phyloP scores from a whole-genome alignment of 768 basidiomycete genomes.

The Imleria badia region DNA sequence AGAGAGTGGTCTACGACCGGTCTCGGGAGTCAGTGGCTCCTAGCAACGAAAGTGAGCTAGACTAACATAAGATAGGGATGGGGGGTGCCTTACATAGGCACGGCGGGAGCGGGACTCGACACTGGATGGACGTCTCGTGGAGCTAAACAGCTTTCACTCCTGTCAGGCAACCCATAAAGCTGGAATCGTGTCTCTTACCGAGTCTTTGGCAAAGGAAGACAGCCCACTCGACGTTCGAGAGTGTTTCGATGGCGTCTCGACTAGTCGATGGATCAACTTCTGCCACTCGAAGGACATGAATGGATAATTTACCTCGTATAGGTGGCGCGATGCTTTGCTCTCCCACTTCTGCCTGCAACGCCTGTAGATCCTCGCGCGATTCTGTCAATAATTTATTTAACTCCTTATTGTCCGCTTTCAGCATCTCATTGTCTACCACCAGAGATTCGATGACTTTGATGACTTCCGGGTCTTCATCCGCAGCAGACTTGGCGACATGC shows the following conservation, averaged over 20 bases:
- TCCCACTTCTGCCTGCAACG: constrained; percentile 71
- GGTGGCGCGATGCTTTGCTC: constrained; percentile 58
- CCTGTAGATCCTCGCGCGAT: constrained; percentile 72
- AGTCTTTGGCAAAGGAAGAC: constrained; percentile 44
- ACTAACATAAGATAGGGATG: background rate
- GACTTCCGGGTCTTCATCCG: constrained; percentile 55
- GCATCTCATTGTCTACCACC: constrained; percentile 78
- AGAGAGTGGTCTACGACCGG: constrained; percentile 41
- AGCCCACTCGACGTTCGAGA: constrained; percentile 45
- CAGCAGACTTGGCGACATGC: constrained; percentile 39
- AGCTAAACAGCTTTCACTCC: constrained; percentile 21
- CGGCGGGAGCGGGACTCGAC: constrained; percentile 32
- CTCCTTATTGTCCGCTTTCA: constrained; percentile 82
- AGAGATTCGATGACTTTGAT: constrained; percentile 76
- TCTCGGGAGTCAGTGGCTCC: constrained; percentile 50
- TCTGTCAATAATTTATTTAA: constrained; percentile 72
- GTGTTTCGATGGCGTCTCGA: constrained; percentile 38
- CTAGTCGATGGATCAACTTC: constrained; percentile 19
- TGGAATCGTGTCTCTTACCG: constrained; percentile 37
- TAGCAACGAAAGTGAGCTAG: constrained; percentile 18
- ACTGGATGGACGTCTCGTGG: constrained; percentile 35
- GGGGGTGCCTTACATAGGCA: constrained; percentile 33
- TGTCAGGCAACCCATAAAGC: constrained; percentile 28
- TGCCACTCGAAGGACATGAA: background rate
- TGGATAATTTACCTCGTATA: constrained; percentile 39